These are phyloP conservation scores for Diphasiastrum complanatum DNA, from an alignment of 83 land plant species.

Conservation along the genomic window DNA sequence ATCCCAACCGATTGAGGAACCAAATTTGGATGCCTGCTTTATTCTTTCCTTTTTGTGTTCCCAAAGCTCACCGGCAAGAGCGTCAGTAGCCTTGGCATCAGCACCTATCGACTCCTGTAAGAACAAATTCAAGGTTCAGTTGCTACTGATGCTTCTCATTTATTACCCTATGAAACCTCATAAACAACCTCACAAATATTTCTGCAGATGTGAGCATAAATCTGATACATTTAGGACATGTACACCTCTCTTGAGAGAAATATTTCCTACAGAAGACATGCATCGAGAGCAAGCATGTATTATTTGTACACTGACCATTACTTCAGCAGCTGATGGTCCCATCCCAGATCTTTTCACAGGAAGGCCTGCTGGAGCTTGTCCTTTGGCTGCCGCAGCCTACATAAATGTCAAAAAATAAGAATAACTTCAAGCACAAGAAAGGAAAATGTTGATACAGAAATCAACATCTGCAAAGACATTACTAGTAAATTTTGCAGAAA, in stretches of 20 bases:
- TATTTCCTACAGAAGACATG: too few species aligned
- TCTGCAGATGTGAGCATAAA: not conserved
- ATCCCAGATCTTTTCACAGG: constrained; percentile 80
- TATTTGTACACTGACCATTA: constrained; percentile 39
- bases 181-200: not conserved
- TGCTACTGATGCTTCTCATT: too few species aligned
- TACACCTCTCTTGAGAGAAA: too few species aligned
- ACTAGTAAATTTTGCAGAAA: too few species aligned
- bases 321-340: constrained; percentile 54
- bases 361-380: constrained; percentile 95
- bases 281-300: too few species aligned
- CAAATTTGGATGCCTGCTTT: constrained; percentile 59
- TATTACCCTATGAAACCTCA: not conserved
- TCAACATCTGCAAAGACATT: not conserved
- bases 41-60: constrained; percentile 88
- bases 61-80: constrained; percentile 97
- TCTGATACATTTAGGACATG: too few species aligned
- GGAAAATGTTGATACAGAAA: not conserved
- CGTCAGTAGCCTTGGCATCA: constrained; percentile 72
- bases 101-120: constrained; percentile 51
- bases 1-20: constrained; percentile 87
- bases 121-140: not conserved
- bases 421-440: not conserved
- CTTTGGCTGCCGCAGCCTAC: constrained; percentile 98
- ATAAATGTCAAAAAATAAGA: constrained; percentile 16